These are phyloP conservation scores for Citeromyces matritensis DNA, from an alignment of 805 yeast genomes.

Conservation along the genomic window DNA sequence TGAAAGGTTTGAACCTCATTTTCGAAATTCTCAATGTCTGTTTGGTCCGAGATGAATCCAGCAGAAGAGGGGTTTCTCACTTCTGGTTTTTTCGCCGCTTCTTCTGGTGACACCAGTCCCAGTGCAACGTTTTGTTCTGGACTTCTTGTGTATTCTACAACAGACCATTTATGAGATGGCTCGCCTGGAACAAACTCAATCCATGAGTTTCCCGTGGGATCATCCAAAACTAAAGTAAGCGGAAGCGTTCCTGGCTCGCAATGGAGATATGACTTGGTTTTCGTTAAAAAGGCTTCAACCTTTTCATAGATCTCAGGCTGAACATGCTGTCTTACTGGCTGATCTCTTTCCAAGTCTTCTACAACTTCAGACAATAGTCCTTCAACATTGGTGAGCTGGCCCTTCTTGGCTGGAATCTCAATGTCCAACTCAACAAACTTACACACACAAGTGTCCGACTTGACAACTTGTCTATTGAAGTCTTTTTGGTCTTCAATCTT, in stretches of 20 bases:
- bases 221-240: conserved; percentile 66
- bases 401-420: conserved; percentile 91
- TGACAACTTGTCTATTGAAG: conserved; percentile 81
- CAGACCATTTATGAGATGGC: conserved; percentile 81
- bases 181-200: conserved; percentile 81
- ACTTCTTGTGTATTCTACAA: conserved; percentile 65
- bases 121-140: conserved; percentile 78
- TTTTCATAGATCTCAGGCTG: conserved; percentile 69
- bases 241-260: conserved; percentile 64
- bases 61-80: conserved; percentile 23
- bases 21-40: conserved; percentile 71
- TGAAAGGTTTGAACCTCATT: conserved; percentile 89
- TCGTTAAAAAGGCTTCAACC: conserved; percentile 53
- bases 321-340: conserved; percentile 55
- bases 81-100: conserved; percentile 9
- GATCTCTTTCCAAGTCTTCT: conserved; percentile 68
- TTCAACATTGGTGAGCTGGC: conserved; percentile 85
- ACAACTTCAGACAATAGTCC: conserved; percentile 78
- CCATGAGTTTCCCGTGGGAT: conserved; percentile 97
- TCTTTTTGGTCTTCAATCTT: conserved; percentile 58
- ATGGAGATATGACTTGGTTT: conserved; percentile 42
- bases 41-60: conserved; percentile 53
- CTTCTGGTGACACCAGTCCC: conserved; percentile 65
- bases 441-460: conserved; percentile 75
- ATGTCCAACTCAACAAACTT: conserved; percentile 74